phyloP scores from a whole-genome alignment of 495 filamentous ascomycete genomes.

The Daldinia bambusicola region DNA sequence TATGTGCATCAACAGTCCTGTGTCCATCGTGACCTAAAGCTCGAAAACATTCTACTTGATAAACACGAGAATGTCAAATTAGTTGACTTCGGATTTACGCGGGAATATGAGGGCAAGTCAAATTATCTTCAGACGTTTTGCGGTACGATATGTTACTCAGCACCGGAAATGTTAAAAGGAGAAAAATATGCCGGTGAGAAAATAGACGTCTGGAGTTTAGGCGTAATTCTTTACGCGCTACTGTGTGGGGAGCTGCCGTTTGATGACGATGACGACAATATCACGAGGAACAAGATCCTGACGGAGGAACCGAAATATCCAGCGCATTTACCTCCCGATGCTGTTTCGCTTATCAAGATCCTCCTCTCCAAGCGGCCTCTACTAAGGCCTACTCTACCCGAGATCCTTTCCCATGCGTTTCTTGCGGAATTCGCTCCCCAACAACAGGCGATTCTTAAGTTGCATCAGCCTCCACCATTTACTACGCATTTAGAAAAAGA shows the following conservation, averaged over 20 bases:
- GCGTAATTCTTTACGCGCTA: slow-evolving; percentile 94
- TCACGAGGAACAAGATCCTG: slow-evolving; percentile 86
- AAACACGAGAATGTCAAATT: slow-evolving; percentile 98
- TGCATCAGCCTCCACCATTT: slow-evolving; percentile 85
- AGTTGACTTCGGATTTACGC: slow-evolving; percentile 98
- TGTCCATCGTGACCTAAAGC: slow-evolving; percentile 95
- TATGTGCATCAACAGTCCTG: slow-evolving; percentile 97
- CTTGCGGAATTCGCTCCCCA: slow-evolving; percentile 86
- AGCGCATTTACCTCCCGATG: slow-evolving; percentile 79
- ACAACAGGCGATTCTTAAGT: slow-evolving; percentile 89
- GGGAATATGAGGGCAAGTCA: slow-evolving; percentile 94
- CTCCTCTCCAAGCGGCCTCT: slow-evolving; percentile 90
- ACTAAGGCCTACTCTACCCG: slow-evolving; percentile 82
- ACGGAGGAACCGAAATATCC: slow-evolving; percentile 85
- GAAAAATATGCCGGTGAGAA: slow-evolving; percentile 98
- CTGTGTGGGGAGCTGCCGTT: slow-evolving; percentile 93
- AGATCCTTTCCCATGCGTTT: slow-evolving; percentile 90
- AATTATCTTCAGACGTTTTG: slow-evolving; percentile 98
- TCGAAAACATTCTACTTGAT: slow-evolving; percentile 97
- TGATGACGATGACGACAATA: slow-evolving; percentile 90
- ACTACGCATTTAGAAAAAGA: slow-evolving; percentile 90
- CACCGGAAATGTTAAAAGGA: slow-evolving; percentile 97
- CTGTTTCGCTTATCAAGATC: slow-evolving; percentile 75
- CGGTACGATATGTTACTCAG: slow-evolving; percentile 96
- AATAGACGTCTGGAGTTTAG: slow-evolving; percentile 98